Conservation (phyloP, 805 yeast species). For the Candida ipomoeae region DNA sequence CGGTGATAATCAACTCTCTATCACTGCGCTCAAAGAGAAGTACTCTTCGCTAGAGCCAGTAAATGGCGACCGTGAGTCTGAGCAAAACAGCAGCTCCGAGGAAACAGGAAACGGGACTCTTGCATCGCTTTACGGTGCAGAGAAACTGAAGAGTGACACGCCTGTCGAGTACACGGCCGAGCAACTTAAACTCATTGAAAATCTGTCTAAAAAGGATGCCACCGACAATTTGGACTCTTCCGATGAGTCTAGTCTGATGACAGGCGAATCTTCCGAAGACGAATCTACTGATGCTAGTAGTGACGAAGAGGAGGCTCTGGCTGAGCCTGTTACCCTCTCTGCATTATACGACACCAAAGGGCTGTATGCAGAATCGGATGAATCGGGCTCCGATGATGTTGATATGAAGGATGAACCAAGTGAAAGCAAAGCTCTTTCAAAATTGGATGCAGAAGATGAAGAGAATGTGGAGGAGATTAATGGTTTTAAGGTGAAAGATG, state of each 20-base stretch:
- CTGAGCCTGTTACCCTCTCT: neutral
- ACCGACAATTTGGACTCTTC: constrained; percentile 19
- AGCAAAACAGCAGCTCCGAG: constrained; percentile 15
- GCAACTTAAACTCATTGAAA: constrained; percentile 28
- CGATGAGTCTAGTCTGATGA: constrained; percentile 18
- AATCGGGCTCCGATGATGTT: neutral
- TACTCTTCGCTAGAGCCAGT: constrained; percentile 42
- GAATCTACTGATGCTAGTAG: constrained; percentile 1
- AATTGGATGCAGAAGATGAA: constrained; percentile 12
- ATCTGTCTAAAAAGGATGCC: constrained; percentile 10
- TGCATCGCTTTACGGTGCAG: neutral
- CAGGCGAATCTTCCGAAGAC: constrained; percentile 16
- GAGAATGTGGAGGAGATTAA: constrained; percentile 33
- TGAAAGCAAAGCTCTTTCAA: neutral
- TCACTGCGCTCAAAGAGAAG: constrained; percentile 54
- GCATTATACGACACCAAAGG: constrained; percentile 4
- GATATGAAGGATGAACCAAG: neutral
- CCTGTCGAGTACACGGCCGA: constrained; percentile 30
- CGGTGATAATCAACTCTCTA: constrained; percentile 48
- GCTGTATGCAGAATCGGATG: constrained; percentile 1
- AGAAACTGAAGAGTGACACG: neutral
- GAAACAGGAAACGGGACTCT: constrained; percentile 8
- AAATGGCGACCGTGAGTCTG: constrained; percentile 6
- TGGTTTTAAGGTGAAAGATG: constrained; percentile 50
- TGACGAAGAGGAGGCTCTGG: neutral